A percentile compares a stretch with the other conserved stretches of the same genome.
phyloP scores from a whole-genome alignment of 2,329 filamentous ascomycete genomes.

The Neodidymelliopsis sp. region DNA sequence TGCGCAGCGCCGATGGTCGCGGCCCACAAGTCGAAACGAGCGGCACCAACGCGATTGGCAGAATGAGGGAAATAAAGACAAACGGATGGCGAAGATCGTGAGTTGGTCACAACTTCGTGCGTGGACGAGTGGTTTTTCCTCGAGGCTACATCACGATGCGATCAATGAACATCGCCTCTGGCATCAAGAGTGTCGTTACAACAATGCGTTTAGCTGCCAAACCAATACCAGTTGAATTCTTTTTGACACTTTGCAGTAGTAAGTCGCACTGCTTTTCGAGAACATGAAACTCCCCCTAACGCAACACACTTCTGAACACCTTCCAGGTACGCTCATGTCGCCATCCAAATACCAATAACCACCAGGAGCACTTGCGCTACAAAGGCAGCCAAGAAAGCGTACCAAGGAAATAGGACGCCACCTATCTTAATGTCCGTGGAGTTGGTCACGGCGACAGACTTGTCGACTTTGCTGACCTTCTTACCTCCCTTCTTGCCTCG shows the following conservation, averaged over 20 bases:
- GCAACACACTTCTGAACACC: too few relatives aligned
- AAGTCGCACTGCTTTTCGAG: too few relatives aligned
- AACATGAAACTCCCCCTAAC: too few relatives aligned
- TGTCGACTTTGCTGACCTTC: not conserved
- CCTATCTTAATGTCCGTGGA: not conserved
- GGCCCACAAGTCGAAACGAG: slow-evolving; percentile 23
- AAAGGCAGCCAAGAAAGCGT: not conserved
- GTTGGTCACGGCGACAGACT: not conserved
- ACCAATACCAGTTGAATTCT: too few relatives aligned
- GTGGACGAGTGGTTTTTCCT: too few relatives aligned
- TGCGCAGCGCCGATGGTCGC: not conserved
- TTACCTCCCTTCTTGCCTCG: slow-evolving; percentile 4
- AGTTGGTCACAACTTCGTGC: too few relatives aligned
- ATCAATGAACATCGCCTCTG: too few relatives aligned
- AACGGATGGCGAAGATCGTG: not conserved
- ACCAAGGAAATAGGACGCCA: not conserved
- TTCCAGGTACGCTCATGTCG: too few relatives aligned
- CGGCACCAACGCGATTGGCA: slow-evolving; percentile 22
- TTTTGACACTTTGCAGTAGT: too few relatives aligned
- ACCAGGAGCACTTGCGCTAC: not conserved
- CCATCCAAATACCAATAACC: not conserved
- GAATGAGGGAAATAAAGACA: not conserved
- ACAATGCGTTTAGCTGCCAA: too few relatives aligned
- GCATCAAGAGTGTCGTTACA: too few relatives aligned
- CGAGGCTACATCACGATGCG: too few relatives aligned